Conservation (phyloP, 2,329 filamentous ascomycete species). For the Aspergillus caelatus region DNA sequence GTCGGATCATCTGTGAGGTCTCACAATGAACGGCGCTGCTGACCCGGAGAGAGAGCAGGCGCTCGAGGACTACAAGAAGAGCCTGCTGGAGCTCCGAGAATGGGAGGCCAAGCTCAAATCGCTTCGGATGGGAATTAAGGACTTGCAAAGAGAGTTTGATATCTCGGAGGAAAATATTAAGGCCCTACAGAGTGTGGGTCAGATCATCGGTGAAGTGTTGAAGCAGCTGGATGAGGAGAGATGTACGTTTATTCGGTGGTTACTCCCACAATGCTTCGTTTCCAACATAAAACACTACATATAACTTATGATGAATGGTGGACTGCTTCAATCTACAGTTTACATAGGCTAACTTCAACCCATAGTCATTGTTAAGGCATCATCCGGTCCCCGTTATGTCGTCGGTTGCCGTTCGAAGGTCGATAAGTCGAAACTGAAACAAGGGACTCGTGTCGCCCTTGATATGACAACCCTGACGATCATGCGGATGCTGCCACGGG, state of each 20-base stretch:
- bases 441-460: constrained; percentile 93
- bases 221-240: constrained; percentile 99
- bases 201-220: constrained; percentile 98
- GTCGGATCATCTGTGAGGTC: constrained; percentile 7
- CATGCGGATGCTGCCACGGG: constrained; percentile 98
- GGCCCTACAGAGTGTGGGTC: constrained; percentile 95
- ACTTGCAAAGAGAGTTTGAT: constrained; percentile 90
- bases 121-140: constrained; percentile 93
- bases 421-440: constrained; percentile 95
- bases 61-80: constrained; percentile 75
- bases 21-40: constrained; percentile 41
- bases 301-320: neutral
- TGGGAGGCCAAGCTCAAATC: constrained; percentile 98
- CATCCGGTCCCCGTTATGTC: constrained; percentile 94
- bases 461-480: constrained; percentile 99
- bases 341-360: constrained; percentile 23
- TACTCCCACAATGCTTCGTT: neutral
- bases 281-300: neutral
- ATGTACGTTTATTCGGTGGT: constrained; percentile 64
- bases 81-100: constrained; percentile 91
- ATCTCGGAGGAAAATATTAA: constrained; percentile 99
- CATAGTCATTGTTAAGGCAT: constrained; percentile 96
- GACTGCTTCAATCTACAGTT: neutral
- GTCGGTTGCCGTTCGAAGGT: constrained; percentile 98
- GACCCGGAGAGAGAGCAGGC: constrained; percentile 67